Evolutionary conservation across 805 yeast species (phyloP).

Genomic region (Candida anglica): DNA sequence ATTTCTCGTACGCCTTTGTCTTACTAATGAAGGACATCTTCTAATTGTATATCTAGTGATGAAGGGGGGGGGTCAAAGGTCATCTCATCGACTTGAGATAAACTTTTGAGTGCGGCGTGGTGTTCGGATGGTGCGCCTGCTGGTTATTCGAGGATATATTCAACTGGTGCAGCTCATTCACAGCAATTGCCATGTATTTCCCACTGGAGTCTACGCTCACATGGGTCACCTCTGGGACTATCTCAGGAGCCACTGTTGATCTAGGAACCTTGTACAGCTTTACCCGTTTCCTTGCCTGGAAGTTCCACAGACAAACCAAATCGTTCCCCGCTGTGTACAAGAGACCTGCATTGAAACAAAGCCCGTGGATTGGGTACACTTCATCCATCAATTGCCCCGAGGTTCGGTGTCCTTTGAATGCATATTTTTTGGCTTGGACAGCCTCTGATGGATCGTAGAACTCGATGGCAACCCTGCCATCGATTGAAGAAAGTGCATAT

Average conservation of each 20-base stretch:
- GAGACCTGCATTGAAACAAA: constrained; percentile 22
- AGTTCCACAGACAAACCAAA: constrained; percentile 49
- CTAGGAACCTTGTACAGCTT: constrained; percentile 30
- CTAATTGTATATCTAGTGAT: too few species aligned
- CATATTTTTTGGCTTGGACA: constrained; percentile 50
- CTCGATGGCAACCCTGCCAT: constrained; percentile 78
- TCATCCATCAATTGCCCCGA: constrained; percentile 38
- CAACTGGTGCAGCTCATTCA: too few species aligned
- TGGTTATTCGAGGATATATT: neutral
- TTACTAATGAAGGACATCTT: constrained; percentile 8
- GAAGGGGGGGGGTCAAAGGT: too few species aligned
- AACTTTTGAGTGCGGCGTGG: too few species aligned
- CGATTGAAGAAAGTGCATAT: constrained; percentile 69
- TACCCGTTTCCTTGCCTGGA: constrained; percentile 39
- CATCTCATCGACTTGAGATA: too few species aligned
- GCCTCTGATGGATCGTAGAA: constrained; percentile 50
- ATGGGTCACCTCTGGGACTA: too few species aligned
- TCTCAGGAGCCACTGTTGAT: too few species aligned
- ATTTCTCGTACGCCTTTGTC: constrained; percentile 18
- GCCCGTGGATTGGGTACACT: constrained; percentile 49
- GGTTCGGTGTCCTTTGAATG: constrained; percentile 75
- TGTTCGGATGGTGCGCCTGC: too few species aligned
- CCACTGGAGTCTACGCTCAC: too few species aligned
- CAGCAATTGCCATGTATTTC: too few species aligned
- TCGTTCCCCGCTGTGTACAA: constrained; percentile 54